These are phyloP conservation scores for Neospermospora avenae DNA, from an alignment of 2,329 filamentous ascomycete species.

Conservation along the genomic window DNA sequence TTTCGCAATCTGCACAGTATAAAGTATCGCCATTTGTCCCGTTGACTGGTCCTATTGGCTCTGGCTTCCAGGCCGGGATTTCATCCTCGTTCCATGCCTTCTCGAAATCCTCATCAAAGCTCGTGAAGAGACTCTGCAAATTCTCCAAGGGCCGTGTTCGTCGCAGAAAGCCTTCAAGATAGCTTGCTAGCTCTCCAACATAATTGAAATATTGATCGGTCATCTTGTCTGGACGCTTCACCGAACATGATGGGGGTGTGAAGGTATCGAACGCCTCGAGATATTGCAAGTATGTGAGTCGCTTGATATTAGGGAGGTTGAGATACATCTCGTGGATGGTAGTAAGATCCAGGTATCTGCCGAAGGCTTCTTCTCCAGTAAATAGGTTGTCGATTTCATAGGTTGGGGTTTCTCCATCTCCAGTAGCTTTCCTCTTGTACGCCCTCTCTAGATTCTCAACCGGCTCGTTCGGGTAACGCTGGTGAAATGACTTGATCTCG, in stretches of 20 bases:
- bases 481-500: conserved; percentile 82
- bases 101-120: conserved; percentile 82
- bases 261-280: conserved; percentile 90
- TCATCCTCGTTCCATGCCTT: conserved; percentile 77
- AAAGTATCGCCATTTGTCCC: conserved; percentile 57
- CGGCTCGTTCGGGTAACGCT: conserved; percentile 87
- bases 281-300: conserved; percentile 87
- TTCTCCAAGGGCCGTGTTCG: conserved; percentile 84
- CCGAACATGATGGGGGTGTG: conserved; percentile 64
- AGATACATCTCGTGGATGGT: conserved; percentile 82
- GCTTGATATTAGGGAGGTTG: conserved; percentile 83
- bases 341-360: conserved; percentile 87
- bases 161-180: conserved; percentile 85
- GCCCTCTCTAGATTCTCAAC: conserved; percentile 93
- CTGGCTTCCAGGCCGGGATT: conserved; percentile 72
- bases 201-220: conserved; percentile 93
- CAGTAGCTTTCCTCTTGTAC: conserved; percentile 69
- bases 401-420: conserved; percentile 59
- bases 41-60: conserved; percentile 36
- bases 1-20: conserved; percentile 90
- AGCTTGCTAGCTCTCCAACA: conserved; percentile 72
- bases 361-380: conserved; percentile 91
- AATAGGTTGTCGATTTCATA: conserved; percentile 86
- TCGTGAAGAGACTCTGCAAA: conserved; percentile 69
- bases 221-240: conserved; percentile 80